Conservation (phyloP, 805 yeast species). For the Candida stauntonica region DNA sequence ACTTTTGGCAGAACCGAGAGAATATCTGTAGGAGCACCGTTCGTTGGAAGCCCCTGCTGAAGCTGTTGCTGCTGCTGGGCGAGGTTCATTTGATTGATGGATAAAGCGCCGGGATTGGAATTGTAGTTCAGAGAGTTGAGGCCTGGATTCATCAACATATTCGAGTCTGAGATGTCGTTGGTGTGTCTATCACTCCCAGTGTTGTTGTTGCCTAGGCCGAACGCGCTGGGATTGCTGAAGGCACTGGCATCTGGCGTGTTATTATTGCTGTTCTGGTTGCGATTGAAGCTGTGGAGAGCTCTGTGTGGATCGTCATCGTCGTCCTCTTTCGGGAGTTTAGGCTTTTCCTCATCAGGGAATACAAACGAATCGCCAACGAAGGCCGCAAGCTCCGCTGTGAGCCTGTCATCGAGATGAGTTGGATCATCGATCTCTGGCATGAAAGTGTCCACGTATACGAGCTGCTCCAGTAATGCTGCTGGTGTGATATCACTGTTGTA, state of each 20-base stretch:
- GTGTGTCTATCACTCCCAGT: neutral
- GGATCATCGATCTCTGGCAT: conserved; percentile 48
- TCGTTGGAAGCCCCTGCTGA: conserved; percentile 12
- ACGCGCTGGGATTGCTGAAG: neutral
- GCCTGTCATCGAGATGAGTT: conserved; percentile 43
- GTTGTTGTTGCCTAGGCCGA: conserved; percentile 2
- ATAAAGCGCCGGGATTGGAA: neutral
- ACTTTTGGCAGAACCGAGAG: conserved; percentile 51
- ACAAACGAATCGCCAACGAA: conserved; percentile 79
- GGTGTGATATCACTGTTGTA: conserved; percentile 30
- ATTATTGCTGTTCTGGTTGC: neutral
- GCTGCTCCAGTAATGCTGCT: conserved; percentile 58
- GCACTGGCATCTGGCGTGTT: neutral
- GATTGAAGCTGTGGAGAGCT: neutral
- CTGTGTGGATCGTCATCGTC: conserved; percentile 9
- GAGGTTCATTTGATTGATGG: conserved; percentile 1
- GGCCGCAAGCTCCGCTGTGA: conserved; percentile 67
- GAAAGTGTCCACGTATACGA: conserved; percentile 76
- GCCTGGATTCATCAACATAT: neutral
- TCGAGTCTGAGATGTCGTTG: neutral
- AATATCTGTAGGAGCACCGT: conserved; percentile 31
- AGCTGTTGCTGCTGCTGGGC: conserved; percentile 2
- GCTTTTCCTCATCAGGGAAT: conserved; percentile 79
- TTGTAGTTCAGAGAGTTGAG: conserved; percentile 1
- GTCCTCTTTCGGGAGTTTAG: conserved; percentile 26